Conservation (phyloP, 129 eudicot genomes). For the Artemisia argyi region DNA sequence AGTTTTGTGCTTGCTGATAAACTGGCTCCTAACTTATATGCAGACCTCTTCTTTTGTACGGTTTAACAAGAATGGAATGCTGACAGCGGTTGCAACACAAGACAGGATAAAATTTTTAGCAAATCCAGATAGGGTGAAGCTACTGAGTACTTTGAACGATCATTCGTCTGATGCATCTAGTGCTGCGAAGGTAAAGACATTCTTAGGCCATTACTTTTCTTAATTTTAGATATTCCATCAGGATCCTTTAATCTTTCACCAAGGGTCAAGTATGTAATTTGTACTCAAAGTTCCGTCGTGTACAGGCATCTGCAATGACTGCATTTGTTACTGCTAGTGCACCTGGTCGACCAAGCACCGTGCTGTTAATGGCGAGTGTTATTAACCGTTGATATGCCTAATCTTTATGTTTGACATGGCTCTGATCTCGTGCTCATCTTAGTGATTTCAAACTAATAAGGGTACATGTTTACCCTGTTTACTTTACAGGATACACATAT, state of each 20-base stretch:
- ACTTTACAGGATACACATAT: conserved; percentile 57
- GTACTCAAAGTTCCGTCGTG: neutral
- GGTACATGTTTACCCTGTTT: neutral
- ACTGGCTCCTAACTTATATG: too few relatives aligned
- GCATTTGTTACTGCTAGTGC: conserved; percentile 46
- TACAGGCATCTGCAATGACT: neutral
- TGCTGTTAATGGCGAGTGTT: conserved; percentile 43
- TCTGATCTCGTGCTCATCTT: too few relatives aligned
- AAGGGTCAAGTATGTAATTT: neutral
- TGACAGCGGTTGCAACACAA: too few relatives aligned
- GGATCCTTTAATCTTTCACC: neutral
- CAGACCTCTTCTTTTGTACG: neutral
- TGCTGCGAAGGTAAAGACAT: neutral
- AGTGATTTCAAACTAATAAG: too few relatives aligned
- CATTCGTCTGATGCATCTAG: neutral
- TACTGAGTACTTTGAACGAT: conserved; percentile 28
- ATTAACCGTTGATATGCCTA: neutral
- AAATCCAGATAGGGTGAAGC: conserved; percentile 7
- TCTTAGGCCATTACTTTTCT: neutral
- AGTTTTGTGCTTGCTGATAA: neutral
- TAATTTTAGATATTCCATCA: neutral
- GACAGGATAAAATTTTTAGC: neutral
- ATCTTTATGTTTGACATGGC: too few relatives aligned
- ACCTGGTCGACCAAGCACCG: conserved; percentile 42
- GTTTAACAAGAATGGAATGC: too few relatives aligned